phyloP scores from a whole-genome alignment of 176 grass and related monocot genomes.

The Hordeum marinum region DNA sequence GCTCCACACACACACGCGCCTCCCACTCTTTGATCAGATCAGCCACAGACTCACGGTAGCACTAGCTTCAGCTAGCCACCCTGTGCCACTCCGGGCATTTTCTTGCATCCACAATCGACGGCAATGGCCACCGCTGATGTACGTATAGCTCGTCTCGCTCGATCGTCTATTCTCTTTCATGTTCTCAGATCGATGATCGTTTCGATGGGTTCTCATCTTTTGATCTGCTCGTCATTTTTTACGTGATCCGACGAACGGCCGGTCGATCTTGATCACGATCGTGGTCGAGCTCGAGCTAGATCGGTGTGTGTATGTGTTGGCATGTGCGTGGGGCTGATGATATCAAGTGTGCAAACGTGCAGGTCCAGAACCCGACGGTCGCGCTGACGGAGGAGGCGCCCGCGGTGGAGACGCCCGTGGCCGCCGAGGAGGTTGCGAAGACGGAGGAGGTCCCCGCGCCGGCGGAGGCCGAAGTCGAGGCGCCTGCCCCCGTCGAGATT shows the following conservation, averaged over 20 bases:
- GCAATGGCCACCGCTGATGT: slow-evolving; percentile 62
- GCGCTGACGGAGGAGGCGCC: slow-evolving; percentile 39
- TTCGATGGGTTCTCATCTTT: neutral
- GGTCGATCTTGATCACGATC: neutral
- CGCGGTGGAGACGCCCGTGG: slow-evolving; percentile 11
- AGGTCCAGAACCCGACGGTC: slow-evolving; percentile 59
- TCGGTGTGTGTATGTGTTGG: neutral
- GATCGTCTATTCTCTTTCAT: neutral
- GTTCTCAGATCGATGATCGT: neutral
- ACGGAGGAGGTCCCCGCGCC: slow-evolving; percentile 28
- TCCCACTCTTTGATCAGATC: neutral
- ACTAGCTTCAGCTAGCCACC: neutral
- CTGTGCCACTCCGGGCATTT: neutral
- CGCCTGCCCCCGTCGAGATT: neutral
- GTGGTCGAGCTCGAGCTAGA: neutral
- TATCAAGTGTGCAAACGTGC: neutral
- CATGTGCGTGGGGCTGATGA: neutral
- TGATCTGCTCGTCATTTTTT: neutral
- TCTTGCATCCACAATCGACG: neutral
- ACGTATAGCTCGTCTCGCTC: neutral
- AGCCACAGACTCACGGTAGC: neutral
- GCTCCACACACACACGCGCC: slow-evolving; percentile 27
- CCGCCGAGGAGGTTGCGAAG: slow-evolving; percentile 26
- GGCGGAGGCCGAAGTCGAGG: slow-evolving; percentile 10
- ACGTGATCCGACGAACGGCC: neutral